Evolutionary conservation across 2,329 filamentous ascomycete species (phyloP).

Genomic region (Cytospora piceae): DNA sequence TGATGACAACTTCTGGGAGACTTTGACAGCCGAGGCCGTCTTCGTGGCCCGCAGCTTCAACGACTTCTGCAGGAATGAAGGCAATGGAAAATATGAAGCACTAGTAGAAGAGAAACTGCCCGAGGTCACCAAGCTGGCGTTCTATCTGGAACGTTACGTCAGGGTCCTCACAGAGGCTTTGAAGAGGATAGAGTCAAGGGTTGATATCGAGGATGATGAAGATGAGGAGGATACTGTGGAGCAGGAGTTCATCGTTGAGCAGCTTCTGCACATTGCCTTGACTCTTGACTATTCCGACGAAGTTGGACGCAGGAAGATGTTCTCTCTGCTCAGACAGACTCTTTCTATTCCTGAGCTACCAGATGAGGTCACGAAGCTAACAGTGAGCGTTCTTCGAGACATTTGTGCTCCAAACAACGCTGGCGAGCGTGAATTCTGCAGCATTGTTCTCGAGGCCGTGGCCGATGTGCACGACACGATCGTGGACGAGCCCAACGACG

Average conservation of each 20-base stretch:
- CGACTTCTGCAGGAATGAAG: conserved; percentile 80
- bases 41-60: conserved; percentile 94
- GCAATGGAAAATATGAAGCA: conserved; percentile 73
- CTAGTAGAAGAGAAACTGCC: conserved; percentile 92
- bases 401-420: conserved; percentile 77
- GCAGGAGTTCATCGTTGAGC: conserved; percentile 94
- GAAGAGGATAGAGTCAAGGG: conserved; percentile 57
- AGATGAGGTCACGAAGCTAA: conserved; percentile 89
- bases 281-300: conserved; percentile 98
- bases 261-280: conserved; percentile 87
- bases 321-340: conserved; percentile 82
- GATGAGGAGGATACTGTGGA: conserved; percentile 86
- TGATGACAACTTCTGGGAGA: conserved; percentile 78
- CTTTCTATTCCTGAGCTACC: conserved; percentile 85
- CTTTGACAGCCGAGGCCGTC: conserved; percentile 79
- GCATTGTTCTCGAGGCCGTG: conserved; percentile 87
- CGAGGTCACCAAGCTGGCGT: conserved; percentile 88
- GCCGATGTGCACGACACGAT: conserved; percentile 97
- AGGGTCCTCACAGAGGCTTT: conserved; percentile 68
- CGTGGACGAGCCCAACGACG: conserved; percentile 59
- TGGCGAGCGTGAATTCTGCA: conserved; percentile 82
- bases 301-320: conserved; percentile 94
- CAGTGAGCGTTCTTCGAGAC: conserved; percentile 77
- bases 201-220: conserved; percentile 61
- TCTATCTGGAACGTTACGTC: conserved; percentile 82